Evolutionary conservation across 1,139 yeast species (phyloP).

Genomic region (Saccharomyces hybrid): DNA sequence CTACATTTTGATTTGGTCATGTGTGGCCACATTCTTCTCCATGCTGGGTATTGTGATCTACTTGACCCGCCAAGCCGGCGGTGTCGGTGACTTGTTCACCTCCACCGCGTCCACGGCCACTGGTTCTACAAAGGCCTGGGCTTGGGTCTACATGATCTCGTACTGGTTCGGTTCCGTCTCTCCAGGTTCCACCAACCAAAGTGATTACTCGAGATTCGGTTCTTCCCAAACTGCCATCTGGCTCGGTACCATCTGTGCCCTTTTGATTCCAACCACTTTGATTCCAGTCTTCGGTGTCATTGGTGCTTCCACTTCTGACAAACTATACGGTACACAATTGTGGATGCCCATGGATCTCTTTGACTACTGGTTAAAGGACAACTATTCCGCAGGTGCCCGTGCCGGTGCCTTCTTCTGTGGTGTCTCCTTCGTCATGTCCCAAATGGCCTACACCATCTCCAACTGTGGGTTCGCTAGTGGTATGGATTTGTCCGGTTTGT

Average conservation of each 20-base stretch:
- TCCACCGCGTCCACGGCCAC: conserved; percentile 13
- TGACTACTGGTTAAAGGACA: conserved; percentile 27
- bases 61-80: conserved; percentile 32
- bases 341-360: conserved; percentile 39
- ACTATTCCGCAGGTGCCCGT: conserved; percentile 38
- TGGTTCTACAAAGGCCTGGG: conserved; percentile 36
- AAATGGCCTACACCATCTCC: conserved; percentile 42
- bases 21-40: conserved; percentile 36
- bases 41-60: conserved; percentile 39
- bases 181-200: conserved; percentile 35
- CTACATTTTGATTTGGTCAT: conserved; percentile 34
- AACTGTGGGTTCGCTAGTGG: conserved; percentile 50
- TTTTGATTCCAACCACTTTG: conserved; percentile 37
- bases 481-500: conserved; percentile 43
- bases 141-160: conserved; percentile 39
- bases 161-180: conserved; percentile 42
- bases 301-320: conserved; percentile 36
- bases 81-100: conserved; percentile 37
- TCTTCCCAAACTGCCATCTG: conserved; percentile 31
- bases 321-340: conserved; percentile 32
- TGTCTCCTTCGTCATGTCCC: conserved; percentile 40
- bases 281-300: conserved; percentile 39
- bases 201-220: conserved; percentile 38
- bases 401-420: conserved; percentile 44
- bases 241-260: conserved; percentile 34